Conservation (phyloP, 1,284 basidiomycete species). For the Malassezia japonica region DNA sequence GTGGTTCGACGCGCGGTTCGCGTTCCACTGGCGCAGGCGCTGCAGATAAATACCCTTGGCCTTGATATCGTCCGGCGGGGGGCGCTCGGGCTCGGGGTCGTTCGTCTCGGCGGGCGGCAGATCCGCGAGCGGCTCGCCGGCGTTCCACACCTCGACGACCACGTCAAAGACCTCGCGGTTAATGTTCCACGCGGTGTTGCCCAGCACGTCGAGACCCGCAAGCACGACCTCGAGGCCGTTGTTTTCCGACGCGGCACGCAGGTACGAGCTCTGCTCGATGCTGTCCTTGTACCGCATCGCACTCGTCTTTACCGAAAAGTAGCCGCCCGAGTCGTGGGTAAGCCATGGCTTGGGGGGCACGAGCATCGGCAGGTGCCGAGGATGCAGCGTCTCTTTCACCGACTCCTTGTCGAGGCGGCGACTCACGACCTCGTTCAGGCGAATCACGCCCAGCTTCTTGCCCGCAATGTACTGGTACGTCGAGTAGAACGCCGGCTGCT, state of each 20-base stretch:
- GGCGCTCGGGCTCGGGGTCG: slow-evolving; percentile 55
- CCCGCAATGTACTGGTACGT: slow-evolving; percentile 87
- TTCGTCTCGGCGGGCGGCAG: slow-evolving; percentile 47
- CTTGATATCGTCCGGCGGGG: slow-evolving; percentile 61
- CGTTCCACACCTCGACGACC: slow-evolving; percentile 72
- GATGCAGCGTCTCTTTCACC: slow-evolving; percentile 69
- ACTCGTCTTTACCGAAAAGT: slow-evolving; percentile 53
- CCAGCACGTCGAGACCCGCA: slow-evolving; percentile 79
- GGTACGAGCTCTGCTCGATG: slow-evolving; percentile 71
- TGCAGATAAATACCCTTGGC: slow-evolving; percentile 58
- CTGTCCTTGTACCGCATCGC: slow-evolving; percentile 87
- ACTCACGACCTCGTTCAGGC: slow-evolving; percentile 70
- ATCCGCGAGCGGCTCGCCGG: slow-evolving; percentile 49
- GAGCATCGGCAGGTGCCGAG: slow-evolving; percentile 91
- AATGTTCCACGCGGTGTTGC: slow-evolving; percentile 81
- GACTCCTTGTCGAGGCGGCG: slow-evolving; percentile 69
- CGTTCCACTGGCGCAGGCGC: slow-evolving; percentile 56
- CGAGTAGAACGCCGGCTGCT: slow-evolving; percentile 84
- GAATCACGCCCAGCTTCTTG: slow-evolving; percentile 80
- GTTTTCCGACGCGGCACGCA: slow-evolving; percentile 64
- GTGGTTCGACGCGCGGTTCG: slow-evolving; percentile 52
- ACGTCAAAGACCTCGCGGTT: slow-evolving; percentile 68
- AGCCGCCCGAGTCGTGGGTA: slow-evolving; percentile 68
- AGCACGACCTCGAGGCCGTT: slow-evolving; percentile 77
- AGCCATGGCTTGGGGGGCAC: slow-evolving; percentile 83